phyloP scores from a whole-genome alignment of 345 rosid genomes.

The Salix koriyanagi region DNA sequence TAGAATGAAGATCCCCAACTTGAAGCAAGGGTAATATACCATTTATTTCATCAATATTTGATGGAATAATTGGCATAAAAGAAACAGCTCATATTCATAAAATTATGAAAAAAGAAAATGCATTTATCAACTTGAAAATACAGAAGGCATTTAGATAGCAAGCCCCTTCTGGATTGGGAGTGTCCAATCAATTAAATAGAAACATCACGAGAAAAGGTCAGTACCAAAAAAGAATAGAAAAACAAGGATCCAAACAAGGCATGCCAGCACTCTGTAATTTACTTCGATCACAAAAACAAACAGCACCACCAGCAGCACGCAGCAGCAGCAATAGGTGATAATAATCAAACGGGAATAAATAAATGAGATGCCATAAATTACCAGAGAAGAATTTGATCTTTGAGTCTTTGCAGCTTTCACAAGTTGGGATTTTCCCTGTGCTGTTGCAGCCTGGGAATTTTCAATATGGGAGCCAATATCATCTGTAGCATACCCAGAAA shows the following conservation, averaged over 20 bases:
- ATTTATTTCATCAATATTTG: background rate
- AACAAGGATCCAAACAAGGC: background rate
- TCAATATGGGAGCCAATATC: slow-evolving; percentile 78
- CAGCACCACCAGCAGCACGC: background rate
- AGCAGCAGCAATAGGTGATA: background rate
- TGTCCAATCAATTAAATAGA: background rate
- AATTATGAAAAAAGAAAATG: background rate
- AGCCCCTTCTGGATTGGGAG: background rate
- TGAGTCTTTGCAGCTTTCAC: slow-evolving; percentile 78
- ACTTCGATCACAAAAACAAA: background rate
- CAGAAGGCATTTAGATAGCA: background rate
- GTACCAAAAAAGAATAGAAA: background rate
- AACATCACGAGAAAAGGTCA: background rate
- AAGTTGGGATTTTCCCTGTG: slow-evolving; percentile 72
- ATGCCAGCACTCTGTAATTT: background rate
- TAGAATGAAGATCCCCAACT: background rate
- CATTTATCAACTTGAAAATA: background rate
- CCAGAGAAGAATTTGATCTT: slow-evolving; percentile 90
- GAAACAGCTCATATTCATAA: background rate
- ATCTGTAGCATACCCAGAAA: slow-evolving; percentile 41
- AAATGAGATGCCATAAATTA: slow-evolving; percentile 20
- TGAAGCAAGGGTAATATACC: background rate
- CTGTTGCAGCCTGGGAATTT: slow-evolving; percentile 65
- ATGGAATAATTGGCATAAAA: background rate
- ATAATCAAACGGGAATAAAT: background rate